Conservation (phyloP, 148 eudicot genomes). For the Camellia lanceoleosa region DNA sequence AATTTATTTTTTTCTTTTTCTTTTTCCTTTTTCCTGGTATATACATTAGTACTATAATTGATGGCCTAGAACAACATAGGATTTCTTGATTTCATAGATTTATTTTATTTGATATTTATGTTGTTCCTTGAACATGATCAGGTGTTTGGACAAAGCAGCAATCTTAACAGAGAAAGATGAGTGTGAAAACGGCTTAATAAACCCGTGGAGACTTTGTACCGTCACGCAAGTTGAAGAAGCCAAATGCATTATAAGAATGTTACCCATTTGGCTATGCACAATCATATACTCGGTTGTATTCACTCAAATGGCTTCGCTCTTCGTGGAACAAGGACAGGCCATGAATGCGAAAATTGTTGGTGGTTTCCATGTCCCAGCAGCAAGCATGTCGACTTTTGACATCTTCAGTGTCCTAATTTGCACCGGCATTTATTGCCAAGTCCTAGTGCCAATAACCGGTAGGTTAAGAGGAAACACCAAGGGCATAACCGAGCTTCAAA, state of each 20-base stretch:
- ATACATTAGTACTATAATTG: too few species aligned
- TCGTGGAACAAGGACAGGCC: constrained; percentile 89
- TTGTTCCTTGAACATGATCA: constrained; percentile 10
- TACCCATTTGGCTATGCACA: constrained; percentile 91
- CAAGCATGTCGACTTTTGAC: constrained; percentile 84
- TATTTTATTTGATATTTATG: neutral
- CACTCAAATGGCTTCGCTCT: constrained; percentile 97
- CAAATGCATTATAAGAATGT: constrained; percentile 70
- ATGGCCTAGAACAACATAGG: too few species aligned
- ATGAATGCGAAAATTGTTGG: constrained; percentile 64
- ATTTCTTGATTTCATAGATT: neutral
- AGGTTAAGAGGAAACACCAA: constrained; percentile 55
- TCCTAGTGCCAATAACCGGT: constrained; percentile 59
- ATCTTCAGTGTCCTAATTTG: constrained; percentile 68
- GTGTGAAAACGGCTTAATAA: constrained; percentile 14
- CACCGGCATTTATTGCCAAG: constrained; percentile 59
- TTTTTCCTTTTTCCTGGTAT: too few species aligned
- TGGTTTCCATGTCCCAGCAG: constrained; percentile 61
- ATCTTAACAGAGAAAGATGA: constrained; percentile 41
- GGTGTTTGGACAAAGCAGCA: constrained; percentile 90
- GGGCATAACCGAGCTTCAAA: constrained; percentile 81
- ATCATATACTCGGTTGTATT: constrained; percentile 84
- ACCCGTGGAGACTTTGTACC: constrained; percentile 81
- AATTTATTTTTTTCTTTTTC: too few species aligned
- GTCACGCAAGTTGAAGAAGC: constrained; percentile 93